Evolutionary conservation across 2,329 filamentous ascomycete genomes (phyloP).

Genomic region (Rhytidhysteron rufulum): DNA sequence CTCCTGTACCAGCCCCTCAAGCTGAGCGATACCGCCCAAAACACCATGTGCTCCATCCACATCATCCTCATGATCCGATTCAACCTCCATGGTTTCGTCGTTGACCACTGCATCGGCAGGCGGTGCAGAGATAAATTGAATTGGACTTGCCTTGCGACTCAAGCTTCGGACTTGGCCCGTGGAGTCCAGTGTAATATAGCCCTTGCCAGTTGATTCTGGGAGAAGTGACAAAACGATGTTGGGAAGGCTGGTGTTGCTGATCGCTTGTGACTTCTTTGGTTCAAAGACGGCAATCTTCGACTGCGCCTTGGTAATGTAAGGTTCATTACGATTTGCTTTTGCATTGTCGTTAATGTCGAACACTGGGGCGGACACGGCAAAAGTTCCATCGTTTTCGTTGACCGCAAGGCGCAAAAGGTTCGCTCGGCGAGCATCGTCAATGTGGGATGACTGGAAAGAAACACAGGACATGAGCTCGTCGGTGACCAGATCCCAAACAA

Average conservation of each 20-base stretch:
- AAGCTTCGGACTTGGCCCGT: constrained; percentile 63
- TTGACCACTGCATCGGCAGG: constrained; percentile 20
- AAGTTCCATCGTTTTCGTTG: constrained; percentile 52
- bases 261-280: constrained; percentile 54
- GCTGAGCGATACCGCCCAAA: neutral
- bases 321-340: constrained; percentile 18
- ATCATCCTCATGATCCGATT: constrained; percentile 37
- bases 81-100: constrained; percentile 21
- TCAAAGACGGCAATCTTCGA: constrained; percentile 63
- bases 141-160: constrained; percentile 20
- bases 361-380: constrained; percentile 36
- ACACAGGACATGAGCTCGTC: constrained; percentile 69
- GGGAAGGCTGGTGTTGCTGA: constrained; percentile 54
- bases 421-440: constrained; percentile 33
- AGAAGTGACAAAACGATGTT: constrained; percentile 64
- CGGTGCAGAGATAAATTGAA: constrained; percentile 24
- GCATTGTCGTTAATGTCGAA: constrained; percentile 28
- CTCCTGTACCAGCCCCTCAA: constrained; percentile 7
- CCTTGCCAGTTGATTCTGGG: constrained; percentile 60
- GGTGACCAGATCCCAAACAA: constrained; percentile 79
- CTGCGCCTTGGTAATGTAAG: constrained; percentile 31
- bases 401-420: constrained; percentile 62
- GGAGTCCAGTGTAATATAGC: constrained; percentile 74
- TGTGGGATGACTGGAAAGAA: constrained; percentile 43
- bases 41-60: neutral